Evolutionary conservation across 2,329 filamentous ascomycete genomes (phyloP).

Genomic region (Hypoxylon sp.): DNA sequence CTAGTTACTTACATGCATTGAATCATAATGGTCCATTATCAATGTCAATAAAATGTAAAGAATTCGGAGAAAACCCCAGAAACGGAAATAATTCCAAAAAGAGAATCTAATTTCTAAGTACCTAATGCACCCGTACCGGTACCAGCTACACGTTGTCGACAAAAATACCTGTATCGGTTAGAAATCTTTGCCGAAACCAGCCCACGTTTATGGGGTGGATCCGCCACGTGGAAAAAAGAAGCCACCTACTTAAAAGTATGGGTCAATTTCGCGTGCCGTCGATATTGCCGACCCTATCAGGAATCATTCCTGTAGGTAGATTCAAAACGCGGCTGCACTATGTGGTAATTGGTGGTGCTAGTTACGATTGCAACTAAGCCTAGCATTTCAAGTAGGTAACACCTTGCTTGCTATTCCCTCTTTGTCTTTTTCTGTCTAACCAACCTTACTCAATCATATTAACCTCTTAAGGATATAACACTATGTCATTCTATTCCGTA

Average conservation of each 20-base stretch:
- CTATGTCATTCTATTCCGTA: no score
- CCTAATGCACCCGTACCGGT: neutral
- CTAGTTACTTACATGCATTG: neutral
- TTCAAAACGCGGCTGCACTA: constrained; percentile 37
- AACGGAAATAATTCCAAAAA: neutral
- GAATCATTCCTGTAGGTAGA: constrained; percentile 40
- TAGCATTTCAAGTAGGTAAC: no score
- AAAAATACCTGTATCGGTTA: constrained; percentile 32
- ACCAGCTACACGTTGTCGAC: neutral
- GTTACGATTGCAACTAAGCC: neutral
- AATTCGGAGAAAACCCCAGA: neutral
- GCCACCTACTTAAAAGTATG: constrained; percentile 37
- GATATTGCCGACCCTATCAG: constrained; percentile 42
- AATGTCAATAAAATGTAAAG: neutral
- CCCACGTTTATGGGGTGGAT: constrained; percentile 41
- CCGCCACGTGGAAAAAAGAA: constrained; percentile 42
- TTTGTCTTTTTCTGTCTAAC: neutral
- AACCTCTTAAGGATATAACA: neutral
- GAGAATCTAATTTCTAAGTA: neutral
- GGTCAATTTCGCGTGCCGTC: constrained; percentile 40
- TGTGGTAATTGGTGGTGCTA: constrained; percentile 8
- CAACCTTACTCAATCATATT: neutral
- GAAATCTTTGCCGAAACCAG: constrained; percentile 42
- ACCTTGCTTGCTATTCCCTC: no score
- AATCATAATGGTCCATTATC: neutral